phyloP scores from a whole-genome alignment of 345 rosid genomes.

The Bruguiera sexangula region DNA sequence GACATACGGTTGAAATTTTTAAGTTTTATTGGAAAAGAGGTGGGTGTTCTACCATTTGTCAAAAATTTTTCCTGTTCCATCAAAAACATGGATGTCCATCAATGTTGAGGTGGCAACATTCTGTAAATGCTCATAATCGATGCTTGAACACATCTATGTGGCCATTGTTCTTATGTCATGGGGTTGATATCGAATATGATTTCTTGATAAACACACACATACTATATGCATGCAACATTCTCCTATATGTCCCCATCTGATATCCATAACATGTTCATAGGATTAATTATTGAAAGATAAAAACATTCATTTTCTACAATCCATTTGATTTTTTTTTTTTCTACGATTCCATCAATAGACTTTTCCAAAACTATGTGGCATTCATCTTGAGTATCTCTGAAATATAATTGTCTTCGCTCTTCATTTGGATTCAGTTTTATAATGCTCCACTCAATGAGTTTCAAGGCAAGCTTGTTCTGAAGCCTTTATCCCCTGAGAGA shows the following conservation, averaged over 20 bases:
- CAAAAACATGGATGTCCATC: neutral
- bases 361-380: neutral
- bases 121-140: neutral
- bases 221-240: neutral
- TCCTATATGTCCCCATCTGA: neutral
- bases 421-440: constrained; percentile 50
- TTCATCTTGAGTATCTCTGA: neutral
- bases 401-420: constrained; percentile 14
- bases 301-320: neutral
- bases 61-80: neutral
- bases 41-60: neutral
- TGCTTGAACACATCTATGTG: neutral
- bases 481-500: constrained; percentile 69
- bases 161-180: neutral
- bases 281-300: too few relatives aligned
- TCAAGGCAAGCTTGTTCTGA: constrained; percentile 77
- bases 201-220: neutral
- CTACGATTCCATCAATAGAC: neutral
- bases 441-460: constrained; percentile 81
- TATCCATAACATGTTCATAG: neutral
- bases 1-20: neutral
- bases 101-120: neutral
- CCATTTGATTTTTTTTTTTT: neutral
- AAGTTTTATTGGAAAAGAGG: neutral
- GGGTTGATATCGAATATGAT: neutral